Percentiles rank a stretch among this genome's conserved stretches.
phyloP scores from a whole-genome alignment of 306 rosid genomes.

The Vicia villosa region DNA sequence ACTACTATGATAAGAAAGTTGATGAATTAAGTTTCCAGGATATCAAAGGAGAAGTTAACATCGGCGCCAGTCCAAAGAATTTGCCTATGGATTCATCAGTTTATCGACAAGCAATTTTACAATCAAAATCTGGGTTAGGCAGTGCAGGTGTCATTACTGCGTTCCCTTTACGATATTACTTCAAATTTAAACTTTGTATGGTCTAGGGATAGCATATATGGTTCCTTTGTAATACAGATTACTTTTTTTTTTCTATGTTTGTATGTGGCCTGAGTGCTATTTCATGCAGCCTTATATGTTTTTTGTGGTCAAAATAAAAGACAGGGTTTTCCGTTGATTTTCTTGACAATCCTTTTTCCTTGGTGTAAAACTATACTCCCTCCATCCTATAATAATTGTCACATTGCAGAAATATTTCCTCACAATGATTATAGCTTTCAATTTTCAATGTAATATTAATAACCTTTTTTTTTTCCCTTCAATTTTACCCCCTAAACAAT shows the following conservation, averaged over 20 bases:
- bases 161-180: background rate
- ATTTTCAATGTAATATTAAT: too few species aligned
- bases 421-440: too few species aligned
- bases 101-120: constrained; percentile 76
- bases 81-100: constrained; percentile 79
- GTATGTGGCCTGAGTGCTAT: background rate
- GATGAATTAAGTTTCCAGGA: constrained; percentile 57
- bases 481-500: background rate
- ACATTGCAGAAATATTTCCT: too few species aligned
- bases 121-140: constrained; percentile 73
- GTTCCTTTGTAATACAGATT: background rate
- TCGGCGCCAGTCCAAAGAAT: constrained; percentile 64
- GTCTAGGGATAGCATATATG: background rate
- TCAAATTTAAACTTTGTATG: constrained; percentile 11
- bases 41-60: constrained; percentile 63
- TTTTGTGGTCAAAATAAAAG: constrained; percentile 13
- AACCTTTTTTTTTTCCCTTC: background rate
- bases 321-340: background rate
- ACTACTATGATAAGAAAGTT: constrained; percentile 40
- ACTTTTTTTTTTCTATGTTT: background rate
- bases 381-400: too few species aligned
- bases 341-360: background rate
- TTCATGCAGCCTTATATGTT: constrained; percentile 4
- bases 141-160: constrained; percentile 55
- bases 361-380: constrained; percentile 2